These are phyloP conservation scores for Cyanidium caldarium DNA, from an alignment of 23 red algal genomes.

Conservation along the genomic window DNA sequence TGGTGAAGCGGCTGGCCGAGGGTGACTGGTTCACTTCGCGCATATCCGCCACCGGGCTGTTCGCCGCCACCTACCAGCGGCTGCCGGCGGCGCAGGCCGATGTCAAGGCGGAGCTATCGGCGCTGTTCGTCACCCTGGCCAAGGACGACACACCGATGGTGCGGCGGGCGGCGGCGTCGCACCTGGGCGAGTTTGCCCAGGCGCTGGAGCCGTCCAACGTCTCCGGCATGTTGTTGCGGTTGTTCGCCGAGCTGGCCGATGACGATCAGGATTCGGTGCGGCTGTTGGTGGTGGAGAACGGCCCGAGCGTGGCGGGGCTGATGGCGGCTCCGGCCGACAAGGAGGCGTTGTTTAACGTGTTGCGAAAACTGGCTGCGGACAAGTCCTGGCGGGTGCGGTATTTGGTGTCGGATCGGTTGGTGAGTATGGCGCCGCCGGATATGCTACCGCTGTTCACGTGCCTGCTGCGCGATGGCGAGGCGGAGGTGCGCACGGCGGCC, in stretches of 20 bases:
- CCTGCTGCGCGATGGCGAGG: slow-evolving; percentile 70
- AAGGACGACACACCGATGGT: slow-evolving; percentile 95
- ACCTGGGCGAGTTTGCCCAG: slow-evolving; percentile 44
- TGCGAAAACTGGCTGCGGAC: slow-evolving; percentile 14
- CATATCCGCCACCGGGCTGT: slow-evolving; percentile 72
- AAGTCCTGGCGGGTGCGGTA: slow-evolving; percentile 99
- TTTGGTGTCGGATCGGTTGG: slow-evolving; percentile 62
- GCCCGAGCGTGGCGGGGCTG: slow-evolving; percentile 35
- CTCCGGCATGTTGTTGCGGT: slow-evolving; percentile 24
- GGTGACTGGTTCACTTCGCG: slow-evolving; percentile 98
- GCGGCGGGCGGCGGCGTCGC: slow-evolving; percentile 57
- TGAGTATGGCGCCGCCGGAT: slow-evolving; percentile 43
- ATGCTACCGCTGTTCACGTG: slow-evolving; percentile 33
- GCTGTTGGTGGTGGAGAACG: slow-evolving; percentile 79
- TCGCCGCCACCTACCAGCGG: slow-evolving; percentile 31
- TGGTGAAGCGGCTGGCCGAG: slow-evolving; percentile 56
- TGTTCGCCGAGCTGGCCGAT: slow-evolving; percentile 67
- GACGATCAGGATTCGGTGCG: slow-evolving; percentile 97
- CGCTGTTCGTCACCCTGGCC: slow-evolving; percentile 40
- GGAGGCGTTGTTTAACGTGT: background rate
- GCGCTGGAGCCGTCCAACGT: slow-evolving; percentile 31
- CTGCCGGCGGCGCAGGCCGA: slow-evolving; percentile 30
- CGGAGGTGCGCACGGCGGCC: slow-evolving; percentile 93
- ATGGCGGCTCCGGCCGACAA: background rate
- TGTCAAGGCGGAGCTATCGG: slow-evolving; percentile 24